Evolutionary conservation across 345 rosid genomes (phyloP), one percentile per base, ranked within the genome.

Genomic region (Aquilaria malaccensis): DNA sequence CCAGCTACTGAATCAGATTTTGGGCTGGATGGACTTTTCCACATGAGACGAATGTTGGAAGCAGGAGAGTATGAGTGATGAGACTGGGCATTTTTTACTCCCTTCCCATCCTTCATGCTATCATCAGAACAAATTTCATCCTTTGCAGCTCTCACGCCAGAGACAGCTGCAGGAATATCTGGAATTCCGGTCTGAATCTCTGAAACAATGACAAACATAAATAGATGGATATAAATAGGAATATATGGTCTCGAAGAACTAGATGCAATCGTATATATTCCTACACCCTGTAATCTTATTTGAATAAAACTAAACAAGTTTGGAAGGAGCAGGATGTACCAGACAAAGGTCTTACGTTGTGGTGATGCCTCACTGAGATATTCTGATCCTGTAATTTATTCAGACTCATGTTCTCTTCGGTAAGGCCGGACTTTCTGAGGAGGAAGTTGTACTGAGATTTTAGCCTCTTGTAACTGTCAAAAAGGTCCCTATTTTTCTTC

Each of bases 401-500:
- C 53, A 66, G 68, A 11, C 55, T 62, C 76, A 70, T 73, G 62
- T 78, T 77, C 62, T 80, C 87, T 9, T 64, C 56, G 43, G 78
- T 72, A 65, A 83, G 81, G 47, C 86, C 89, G 22, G 14, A 65
- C 80, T 62, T 85, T 65, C 67, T 51, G 41, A 73, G 62, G 58
- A 94, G 88, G 66, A 45, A 94, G 30, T 52, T 79, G 74, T 89
- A 74, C 53, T 89, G 92, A 54, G 92, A 86, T 73, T 79, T 87
- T 50, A 86, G 65, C 65, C 72, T 84, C 53, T 87, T 87, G 84
- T 77, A 87, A 30, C 67, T 54, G 66, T 63, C 79, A 60, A 62
- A 0, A 13, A 72, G 10, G 46, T 80, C 75, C 43, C 61, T 72
- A 55, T 9, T 70, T 67, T 74, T 89, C 71, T 71, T 78, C 79